Conservation (phyloP, 2,329 filamentous ascomycete species). For the Cladosporium austrohemisphaericum region DNA sequence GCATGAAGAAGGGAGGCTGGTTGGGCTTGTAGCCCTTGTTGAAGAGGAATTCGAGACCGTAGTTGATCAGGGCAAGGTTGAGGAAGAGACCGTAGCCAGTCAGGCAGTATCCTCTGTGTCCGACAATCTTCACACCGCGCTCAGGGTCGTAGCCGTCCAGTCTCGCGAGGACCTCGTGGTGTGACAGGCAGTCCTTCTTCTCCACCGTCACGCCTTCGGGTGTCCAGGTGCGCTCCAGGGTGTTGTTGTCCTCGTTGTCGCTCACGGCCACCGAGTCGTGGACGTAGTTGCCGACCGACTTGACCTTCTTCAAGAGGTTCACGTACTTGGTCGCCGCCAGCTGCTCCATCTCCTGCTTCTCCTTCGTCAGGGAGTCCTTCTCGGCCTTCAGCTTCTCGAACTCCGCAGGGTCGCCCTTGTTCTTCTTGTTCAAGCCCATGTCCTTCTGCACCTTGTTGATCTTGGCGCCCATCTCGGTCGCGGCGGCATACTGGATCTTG, state of each 20-base stretch:
- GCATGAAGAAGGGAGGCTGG: conserved; percentile 90
- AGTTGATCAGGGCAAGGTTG: conserved; percentile 92
- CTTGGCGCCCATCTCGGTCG: conserved; percentile 74
- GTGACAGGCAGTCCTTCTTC: conserved; percentile 76
- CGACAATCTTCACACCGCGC: conserved; percentile 88
- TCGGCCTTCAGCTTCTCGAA: conserved; percentile 73
- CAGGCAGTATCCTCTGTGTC: conserved; percentile 90
- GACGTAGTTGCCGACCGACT: conserved; percentile 85
- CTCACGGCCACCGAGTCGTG: conserved; percentile 81
- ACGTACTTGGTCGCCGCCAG: conserved; percentile 71
- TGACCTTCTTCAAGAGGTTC: conserved; percentile 71
- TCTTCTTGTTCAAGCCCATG: conserved; percentile 89
- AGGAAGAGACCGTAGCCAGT: conserved; percentile 85
- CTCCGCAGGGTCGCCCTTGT: conserved; percentile 82
- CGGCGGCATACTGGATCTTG: conserved; percentile 54
- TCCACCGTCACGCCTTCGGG: conserved; percentile 70
- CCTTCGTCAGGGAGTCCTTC: conserved; percentile 72
- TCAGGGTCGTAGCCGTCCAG: conserved; percentile 91
- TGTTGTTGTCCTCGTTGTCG: conserved; percentile 82
- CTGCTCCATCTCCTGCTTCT: conserved; percentile 77
- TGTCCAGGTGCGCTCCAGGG: conserved; percentile 70
- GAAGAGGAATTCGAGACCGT: conserved; percentile 84
- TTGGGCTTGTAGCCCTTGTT: conserved; percentile 57
- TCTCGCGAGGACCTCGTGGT: conserved; percentile 87
- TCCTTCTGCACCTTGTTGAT: conserved; percentile 89